These are phyloP conservation scores for Leptographium radiaticola DNA, from an alignment of 2,329 filamentous ascomycete species.

Conservation along the genomic window DNA sequence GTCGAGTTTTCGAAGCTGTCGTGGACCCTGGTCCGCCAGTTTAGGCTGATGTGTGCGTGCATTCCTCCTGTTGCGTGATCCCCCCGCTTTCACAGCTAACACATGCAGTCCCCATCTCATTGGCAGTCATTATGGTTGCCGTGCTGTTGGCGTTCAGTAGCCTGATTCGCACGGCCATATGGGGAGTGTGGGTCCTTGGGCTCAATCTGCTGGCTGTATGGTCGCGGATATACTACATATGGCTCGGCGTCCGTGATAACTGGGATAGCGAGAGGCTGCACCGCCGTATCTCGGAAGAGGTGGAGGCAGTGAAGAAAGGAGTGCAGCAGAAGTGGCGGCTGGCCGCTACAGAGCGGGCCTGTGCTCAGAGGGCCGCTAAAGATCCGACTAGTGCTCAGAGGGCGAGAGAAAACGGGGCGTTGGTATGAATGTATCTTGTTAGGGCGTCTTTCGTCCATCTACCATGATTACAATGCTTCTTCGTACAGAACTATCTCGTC, in stretches of 20 bases:
- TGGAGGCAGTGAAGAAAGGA: background rate
- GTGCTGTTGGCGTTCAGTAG: background rate
- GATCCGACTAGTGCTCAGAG: too few relatives aligned
- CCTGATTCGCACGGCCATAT: background rate
- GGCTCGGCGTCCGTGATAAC: background rate
- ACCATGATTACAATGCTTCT: too few relatives aligned
- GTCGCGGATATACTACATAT: constrained; percentile 1
- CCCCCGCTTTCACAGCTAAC: background rate
- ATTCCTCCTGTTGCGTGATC: too few relatives aligned
- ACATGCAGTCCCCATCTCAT: constrained; percentile 2
- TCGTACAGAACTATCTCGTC: too few relatives aligned
- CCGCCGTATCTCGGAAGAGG: background rate
- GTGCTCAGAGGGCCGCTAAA: too few relatives aligned
- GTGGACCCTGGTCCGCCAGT: background rate
- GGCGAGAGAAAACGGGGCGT: background rate
- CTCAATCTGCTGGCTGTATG: background rate
- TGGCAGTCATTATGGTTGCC: background rate
- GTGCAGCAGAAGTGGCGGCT: background rate
- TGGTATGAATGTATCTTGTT: too few relatives aligned
- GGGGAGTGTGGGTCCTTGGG: background rate
- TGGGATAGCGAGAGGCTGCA: background rate
- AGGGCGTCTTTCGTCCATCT: too few relatives aligned
- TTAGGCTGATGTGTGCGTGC: constrained; percentile 14
- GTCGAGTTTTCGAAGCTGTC: background rate
- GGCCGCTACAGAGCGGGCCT: too few relatives aligned